Conservation (phyloP, 1,284 basidiomycete species). For the Wallemia mellicola region DNA sequence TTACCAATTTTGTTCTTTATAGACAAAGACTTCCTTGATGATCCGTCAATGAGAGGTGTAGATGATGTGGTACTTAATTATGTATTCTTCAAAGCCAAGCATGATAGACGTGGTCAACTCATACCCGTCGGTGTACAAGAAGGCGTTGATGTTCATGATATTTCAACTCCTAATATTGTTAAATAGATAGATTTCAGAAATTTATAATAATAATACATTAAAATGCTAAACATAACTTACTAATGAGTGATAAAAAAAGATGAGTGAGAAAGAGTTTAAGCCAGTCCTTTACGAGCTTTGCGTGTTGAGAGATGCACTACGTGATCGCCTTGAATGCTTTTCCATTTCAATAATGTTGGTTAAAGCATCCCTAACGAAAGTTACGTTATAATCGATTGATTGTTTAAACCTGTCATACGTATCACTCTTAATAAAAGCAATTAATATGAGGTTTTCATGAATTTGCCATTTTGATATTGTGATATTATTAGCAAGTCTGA, state of each 20-base stretch:
- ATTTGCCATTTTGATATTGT: not conserved
- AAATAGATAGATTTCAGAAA: not conserved
- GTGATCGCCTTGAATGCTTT: not conserved
- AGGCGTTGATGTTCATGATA: not conserved
- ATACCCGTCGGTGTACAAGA: not conserved
- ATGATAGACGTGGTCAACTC: not conserved
- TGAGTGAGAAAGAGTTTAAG: not conserved
- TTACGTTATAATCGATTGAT: not conserved
- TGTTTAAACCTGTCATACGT: not conserved
- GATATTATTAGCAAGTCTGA: not conserved
- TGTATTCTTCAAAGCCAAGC: constrained; percentile 56
- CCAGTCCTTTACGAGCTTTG: no score
- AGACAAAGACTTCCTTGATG: constrained; percentile 80
- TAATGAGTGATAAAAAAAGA: not conserved
- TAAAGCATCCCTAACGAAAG: not conserved
- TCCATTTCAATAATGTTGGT: not conserved
- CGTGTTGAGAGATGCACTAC: not conserved
- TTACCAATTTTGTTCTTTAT: constrained; percentile 97
- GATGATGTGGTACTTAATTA: constrained; percentile 83
- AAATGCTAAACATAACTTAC: not conserved
- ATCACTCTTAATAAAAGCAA: not conserved
- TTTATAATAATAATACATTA: not conserved
- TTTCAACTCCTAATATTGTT: not conserved
- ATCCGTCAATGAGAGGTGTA: constrained; percentile 53
- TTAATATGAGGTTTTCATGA: not conserved